Conservation (phyloP, 768 basidiomycete species). For the Lentinula boryana region DNA sequence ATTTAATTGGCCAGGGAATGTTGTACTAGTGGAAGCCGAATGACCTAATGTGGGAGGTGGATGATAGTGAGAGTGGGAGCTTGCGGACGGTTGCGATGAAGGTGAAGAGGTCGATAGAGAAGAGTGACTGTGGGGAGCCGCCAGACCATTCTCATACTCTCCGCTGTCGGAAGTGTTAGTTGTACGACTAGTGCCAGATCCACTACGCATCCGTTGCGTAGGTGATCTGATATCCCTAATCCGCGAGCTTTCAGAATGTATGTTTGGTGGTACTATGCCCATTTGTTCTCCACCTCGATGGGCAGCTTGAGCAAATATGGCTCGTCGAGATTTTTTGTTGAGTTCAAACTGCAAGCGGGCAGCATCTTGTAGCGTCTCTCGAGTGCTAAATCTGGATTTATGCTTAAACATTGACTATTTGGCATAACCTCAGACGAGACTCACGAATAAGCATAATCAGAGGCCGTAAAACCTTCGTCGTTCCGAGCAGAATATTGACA, state of each 20-base stretch:
- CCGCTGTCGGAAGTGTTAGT: conserved; percentile 73
- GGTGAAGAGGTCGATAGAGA: conserved; percentile 59
- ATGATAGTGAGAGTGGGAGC: conserved; percentile 15
- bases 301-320: conserved; percentile 69
- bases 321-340: conserved; percentile 70
- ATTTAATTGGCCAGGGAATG: conserved; percentile 11
- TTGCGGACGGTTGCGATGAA: conserved; percentile 44
- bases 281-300: conserved; percentile 61
- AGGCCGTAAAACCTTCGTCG: conserved; percentile 86
- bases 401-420: not conserved
- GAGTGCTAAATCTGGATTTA: conserved; percentile 55
- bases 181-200: conserved; percentile 75
- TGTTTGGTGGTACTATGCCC: conserved; percentile 30
- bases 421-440: conserved; percentile 19
- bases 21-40: not conserved
- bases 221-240: conserved; percentile 32
- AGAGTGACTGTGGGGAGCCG: conserved; percentile 40
- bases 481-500: conserved; percentile 81
- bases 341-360: conserved; percentile 74
- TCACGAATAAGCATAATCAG: conserved; percentile 89
- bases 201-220: conserved; percentile 63
- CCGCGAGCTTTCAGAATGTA: conserved; percentile 39
- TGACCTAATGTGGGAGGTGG: not conserved
- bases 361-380: conserved; percentile 74
- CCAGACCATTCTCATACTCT: conserved; percentile 44